Base-by-base conservation (phyloP, 305 asterid genomes). In the Salvia sclarea region DNA sequence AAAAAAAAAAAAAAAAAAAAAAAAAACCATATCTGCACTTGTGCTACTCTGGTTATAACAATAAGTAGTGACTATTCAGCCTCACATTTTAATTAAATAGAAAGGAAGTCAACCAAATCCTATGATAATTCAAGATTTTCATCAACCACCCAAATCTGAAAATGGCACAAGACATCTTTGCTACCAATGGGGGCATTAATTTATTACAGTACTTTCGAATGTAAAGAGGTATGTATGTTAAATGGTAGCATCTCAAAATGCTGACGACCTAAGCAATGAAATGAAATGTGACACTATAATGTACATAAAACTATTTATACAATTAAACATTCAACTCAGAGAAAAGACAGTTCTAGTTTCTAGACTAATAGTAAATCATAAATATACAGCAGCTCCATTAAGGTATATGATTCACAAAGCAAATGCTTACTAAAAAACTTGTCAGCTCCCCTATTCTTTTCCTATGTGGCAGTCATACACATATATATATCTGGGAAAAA, bases 271-370 rank as follows among this genome's bases (percentile, higher is more conserved):
- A 9, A 49, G 30, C 30, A 8, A 49, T 14, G 9, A 24, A 1
- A 43, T 10, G 30, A 11, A 4, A 50, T 21, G 33, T 4, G 10
- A 57, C 33, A 25, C 38, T 10, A 4, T 43, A 13, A 55, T 72
- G 61, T 55, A 64, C 76, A 63, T 14, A 10, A n/a, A 28, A 73
- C 66, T 44, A 48, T 28, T 60, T 59, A 10, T 59, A 59, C 55
- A 66, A 50, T 66, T 66, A 10, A 49, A 12, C 55, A 17, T 72
- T 56, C 68, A 63, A 40, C 61, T 22, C 14, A 3, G 24, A 21
- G 25, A 38, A 7, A 38, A 38, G 43, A 9, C 5, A 8, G 13
- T 37, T 8, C 43, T 33, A 6, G 8, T 10, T 33, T 6, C 50
- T 69, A 48, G 12, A 35, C 56, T 13, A 13, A 8, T 25, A 17